Evolutionary conservation across 805 yeast species (phyloP).

Genomic region (Wickerhamiella allomyrinae): DNA sequence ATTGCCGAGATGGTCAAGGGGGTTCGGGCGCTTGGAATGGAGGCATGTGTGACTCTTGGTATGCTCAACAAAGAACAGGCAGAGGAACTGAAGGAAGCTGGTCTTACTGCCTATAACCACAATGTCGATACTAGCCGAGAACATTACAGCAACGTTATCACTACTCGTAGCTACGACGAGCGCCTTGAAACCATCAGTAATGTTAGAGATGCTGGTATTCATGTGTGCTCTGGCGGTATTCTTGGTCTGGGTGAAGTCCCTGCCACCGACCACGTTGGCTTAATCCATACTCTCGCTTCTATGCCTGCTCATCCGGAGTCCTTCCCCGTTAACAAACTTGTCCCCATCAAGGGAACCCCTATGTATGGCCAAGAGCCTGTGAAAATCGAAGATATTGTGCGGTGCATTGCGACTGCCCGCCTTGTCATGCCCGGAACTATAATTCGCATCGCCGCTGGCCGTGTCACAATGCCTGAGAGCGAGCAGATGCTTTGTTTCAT

Average conservation of each 20-base stretch:
- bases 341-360: constrained; percentile 70
- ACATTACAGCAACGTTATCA: constrained; percentile 56
- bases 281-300: constrained; percentile 50
- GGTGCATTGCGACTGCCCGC: constrained; percentile 66
- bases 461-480: constrained; percentile 64
- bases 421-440: constrained; percentile 58
- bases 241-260: constrained; percentile 61
- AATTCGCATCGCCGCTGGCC: constrained; percentile 65
- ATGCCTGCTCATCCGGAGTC: constrained; percentile 68
- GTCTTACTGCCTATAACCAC: constrained; percentile 71
- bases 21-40: constrained; percentile 55
- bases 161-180: constrained; percentile 60
- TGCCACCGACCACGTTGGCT: constrained; percentile 53
- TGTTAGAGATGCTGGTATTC: constrained; percentile 48
- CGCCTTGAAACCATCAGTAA: constrained; percentile 50
- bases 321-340: constrained; percentile 63
- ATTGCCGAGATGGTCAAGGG: constrained; percentile 51
- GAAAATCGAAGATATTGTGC: constrained; percentile 40
- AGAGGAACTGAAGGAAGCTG: constrained; percentile 43
- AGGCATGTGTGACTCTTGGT: constrained; percentile 68
- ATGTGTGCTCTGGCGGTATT: constrained; percentile 69
- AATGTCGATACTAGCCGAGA: constrained; percentile 70
- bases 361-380: constrained; percentile 22
- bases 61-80: constrained; percentile 62
- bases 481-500: constrained; percentile 64